Percentiles rank a stretch among this genome's conserved stretches.
phyloP scores from a whole-genome alignment of 2,329 filamentous ascomycete genomes.

The Cadophora sp. region DNA sequence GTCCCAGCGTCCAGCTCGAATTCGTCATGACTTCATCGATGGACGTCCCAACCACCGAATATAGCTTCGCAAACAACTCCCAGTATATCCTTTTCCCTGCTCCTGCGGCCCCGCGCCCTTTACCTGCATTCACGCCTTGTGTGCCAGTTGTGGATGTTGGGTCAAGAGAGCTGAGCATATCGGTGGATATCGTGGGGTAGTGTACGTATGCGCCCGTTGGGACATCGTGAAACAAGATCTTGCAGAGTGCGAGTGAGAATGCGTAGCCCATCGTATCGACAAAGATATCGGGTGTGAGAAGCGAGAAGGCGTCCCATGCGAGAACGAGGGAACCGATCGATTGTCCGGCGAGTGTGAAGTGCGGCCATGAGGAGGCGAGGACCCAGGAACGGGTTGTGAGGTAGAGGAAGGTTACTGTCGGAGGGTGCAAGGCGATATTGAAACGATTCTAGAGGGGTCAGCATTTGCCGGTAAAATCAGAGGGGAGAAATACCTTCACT shows the following conservation, averaged over 20 bases:
- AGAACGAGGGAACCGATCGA: constrained; percentile 87
- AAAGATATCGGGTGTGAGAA: constrained; percentile 91
- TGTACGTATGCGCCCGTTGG: constrained; percentile 95
- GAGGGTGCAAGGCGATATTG: constrained; percentile 87
- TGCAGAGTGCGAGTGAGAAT: constrained; percentile 83
- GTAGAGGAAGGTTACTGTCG: constrained; percentile 87
- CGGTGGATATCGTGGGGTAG: constrained; percentile 97
- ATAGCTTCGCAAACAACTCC: constrained; percentile 81
- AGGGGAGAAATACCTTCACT: constrained; percentile 65
- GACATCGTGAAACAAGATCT: constrained; percentile 78
- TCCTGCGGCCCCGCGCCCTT: constrained; percentile 76
- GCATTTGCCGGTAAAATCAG: neutral
- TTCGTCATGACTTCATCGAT: constrained; percentile 98
- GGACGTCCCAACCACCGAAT: constrained; percentile 81
- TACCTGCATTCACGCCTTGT: constrained; percentile 83
- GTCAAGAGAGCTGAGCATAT: constrained; percentile 89
- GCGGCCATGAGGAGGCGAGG: constrained; percentile 85
- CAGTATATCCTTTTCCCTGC: constrained; percentile 82
- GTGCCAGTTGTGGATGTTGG: constrained; percentile 61
- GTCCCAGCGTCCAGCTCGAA: constrained; percentile 88
- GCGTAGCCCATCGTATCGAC: constrained; percentile 99
- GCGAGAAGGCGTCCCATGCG: constrained; percentile 90
- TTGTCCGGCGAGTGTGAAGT: constrained; percentile 93
- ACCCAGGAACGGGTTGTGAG: constrained; percentile 88
- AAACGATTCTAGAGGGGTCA: constrained; percentile 70